A percentile compares a stretch with the other conserved stretches of the same genome.
Conservation (phyloP, 148 eudicot genomes). For the Beta vulgaris region DNA sequence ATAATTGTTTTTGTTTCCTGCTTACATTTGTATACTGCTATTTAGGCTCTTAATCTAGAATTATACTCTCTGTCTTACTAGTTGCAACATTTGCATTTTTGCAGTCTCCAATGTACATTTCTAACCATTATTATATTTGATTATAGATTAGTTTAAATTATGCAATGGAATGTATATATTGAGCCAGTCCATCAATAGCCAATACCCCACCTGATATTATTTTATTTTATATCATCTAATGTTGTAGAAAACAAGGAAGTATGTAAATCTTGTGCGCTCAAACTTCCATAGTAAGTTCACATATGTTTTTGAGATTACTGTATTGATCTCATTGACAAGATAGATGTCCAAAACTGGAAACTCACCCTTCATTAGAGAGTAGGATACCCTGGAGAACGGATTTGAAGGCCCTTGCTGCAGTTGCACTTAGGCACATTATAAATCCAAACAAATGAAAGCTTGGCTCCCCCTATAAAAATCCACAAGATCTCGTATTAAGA, state of each 20-base stretch:
- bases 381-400: conserved; percentile 96
- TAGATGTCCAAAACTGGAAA: neutral
- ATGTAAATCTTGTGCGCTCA: neutral
- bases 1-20: neutral
- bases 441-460: conserved; percentile 96
- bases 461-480: conserved; percentile 83
- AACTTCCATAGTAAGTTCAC: neutral
- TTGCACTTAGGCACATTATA: conserved; percentile 94
- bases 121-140: too few relatives aligned
- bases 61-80: too few relatives aligned
- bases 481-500: too few relatives aligned
- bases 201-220: too few relatives aligned
- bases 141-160: too few relatives aligned
- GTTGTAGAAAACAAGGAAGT: too few relatives aligned
- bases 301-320: neutral
- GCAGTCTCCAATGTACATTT: too few relatives aligned
- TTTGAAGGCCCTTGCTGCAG: conserved; percentile 97
- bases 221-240: too few relatives aligned
- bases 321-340: neutral
- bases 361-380: conserved; percentile 93
- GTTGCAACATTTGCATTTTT: too few relatives aligned
- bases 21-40: neutral
- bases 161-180: too few relatives aligned
- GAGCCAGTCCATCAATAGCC: too few relatives aligned
- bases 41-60: neutral